Evolutionary conservation across 2,329 filamentous ascomycete genomes (phyloP).

Genomic region (Blastomyces silverae): DNA sequence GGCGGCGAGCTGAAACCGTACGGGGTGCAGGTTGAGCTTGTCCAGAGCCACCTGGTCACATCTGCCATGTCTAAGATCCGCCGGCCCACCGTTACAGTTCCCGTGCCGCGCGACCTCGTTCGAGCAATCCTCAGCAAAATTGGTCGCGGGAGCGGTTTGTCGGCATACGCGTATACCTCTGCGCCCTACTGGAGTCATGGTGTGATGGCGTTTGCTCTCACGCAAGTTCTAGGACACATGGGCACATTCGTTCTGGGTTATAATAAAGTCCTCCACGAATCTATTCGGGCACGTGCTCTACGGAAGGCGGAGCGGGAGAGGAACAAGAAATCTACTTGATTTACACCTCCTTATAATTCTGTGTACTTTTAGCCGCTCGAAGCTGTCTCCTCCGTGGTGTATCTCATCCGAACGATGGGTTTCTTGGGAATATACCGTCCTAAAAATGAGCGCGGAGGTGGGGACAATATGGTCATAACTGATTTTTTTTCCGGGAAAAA

Average conservation of each 20-base stretch:
- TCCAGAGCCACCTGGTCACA: slow-evolving; percentile 87
- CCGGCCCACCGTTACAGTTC: slow-evolving; percentile 67
- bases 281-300: slow-evolving; percentile 74
- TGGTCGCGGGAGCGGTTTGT: slow-evolving; percentile 67
- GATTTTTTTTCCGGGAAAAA: neutral
- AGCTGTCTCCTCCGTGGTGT: neutral
- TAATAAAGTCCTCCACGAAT: slow-evolving; percentile 68
- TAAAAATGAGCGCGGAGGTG: neutral
- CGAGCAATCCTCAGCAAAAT: slow-evolving; percentile 70
- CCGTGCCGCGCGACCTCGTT: slow-evolving; percentile 77
- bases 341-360: neutral
- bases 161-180: slow-evolving; percentile 72
- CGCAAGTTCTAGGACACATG: slow-evolving; percentile 54
- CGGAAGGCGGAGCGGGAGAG: slow-evolving; percentile 80
- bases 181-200: slow-evolving; percentile 93
- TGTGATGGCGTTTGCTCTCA: slow-evolving; percentile 75
- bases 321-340: slow-evolving; percentile 37
- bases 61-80: slow-evolving; percentile 97
- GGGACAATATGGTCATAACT: neutral
- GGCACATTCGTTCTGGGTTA: slow-evolving; percentile 51
- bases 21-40: slow-evolving; percentile 82
- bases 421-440: neutral
- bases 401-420: neutral
- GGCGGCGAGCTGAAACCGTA: slow-evolving; percentile 72
- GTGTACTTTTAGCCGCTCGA: neutral